Conservation (phyloP, 768 basidiomycete genomes). For the Boletus sp. region DNA sequence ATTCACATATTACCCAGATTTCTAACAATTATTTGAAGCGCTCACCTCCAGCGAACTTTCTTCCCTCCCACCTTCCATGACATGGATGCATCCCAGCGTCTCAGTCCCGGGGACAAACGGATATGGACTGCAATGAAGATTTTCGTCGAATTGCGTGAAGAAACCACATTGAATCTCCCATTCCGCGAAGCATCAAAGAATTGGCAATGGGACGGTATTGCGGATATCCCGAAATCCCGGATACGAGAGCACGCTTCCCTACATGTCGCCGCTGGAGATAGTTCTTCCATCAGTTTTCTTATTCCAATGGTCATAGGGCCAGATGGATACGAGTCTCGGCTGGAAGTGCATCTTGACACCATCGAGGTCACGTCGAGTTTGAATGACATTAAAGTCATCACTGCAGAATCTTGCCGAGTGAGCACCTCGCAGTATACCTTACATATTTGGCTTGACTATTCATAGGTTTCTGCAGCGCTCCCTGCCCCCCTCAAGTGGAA, state of each 20-base stretch:
- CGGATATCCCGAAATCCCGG: constrained; percentile 47
- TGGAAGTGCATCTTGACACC: constrained; percentile 82
- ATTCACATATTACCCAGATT: neutral
- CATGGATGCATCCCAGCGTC: constrained; percentile 48
- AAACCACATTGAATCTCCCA: constrained; percentile 79
- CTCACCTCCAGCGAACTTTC: constrained; percentile 75
- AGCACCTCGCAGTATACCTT: constrained; percentile 17
- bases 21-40: constrained; percentile 38
- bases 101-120: constrained; percentile 80
- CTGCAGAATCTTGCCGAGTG: constrained; percentile 78
- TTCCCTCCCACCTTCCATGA: constrained; percentile 81
- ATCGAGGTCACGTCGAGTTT: constrained; percentile 79
- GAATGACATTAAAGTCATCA: constrained; percentile 79
- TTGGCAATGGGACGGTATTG: constrained; percentile 86
- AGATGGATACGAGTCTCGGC: constrained; percentile 72
- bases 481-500: constrained; percentile 86
- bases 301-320: constrained; percentile 76
- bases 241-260: constrained; percentile 70
- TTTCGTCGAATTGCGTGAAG: constrained; percentile 76
- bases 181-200: constrained; percentile 95
- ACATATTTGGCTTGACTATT: constrained; percentile 2
- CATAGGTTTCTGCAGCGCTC: constrained; percentile 66
- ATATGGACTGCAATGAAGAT: constrained; percentile 79
- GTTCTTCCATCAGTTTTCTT: constrained; percentile 82
- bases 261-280: constrained; percentile 71